Evolutionary conservation across 202 grass and related monocot species (phyloP).

Genomic region (Elaeis oleifera): DNA sequence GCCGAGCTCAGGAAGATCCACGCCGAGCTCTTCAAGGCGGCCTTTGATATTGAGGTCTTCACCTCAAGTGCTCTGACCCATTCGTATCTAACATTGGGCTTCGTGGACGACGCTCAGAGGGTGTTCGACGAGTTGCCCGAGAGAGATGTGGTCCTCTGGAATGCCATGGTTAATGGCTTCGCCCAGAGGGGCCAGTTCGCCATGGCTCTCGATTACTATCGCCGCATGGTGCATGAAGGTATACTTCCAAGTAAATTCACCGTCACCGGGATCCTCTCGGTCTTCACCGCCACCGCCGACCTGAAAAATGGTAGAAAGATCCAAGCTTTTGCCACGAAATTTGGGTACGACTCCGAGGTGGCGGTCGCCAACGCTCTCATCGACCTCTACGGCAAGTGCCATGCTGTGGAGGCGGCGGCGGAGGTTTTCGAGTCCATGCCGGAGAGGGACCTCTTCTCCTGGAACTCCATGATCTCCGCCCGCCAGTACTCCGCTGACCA

Average conservation of each 20-base stretch:
- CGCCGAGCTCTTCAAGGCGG: conserved; percentile 27
- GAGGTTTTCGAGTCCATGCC: conserved; percentile 44
- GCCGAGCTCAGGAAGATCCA: conserved; percentile 29
- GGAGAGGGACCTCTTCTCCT: conserved; percentile 54
- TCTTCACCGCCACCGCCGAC: conserved; percentile 45
- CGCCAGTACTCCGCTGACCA: conserved; percentile 61
- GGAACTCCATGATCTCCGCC: conserved; percentile 76
- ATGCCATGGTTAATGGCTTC: conserved; percentile 67
- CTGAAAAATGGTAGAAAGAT: conserved; percentile 29
- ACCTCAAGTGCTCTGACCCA: conserved; percentile 46
- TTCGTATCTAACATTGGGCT: conserved; percentile 29
- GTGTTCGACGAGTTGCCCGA: conserved; percentile 52
- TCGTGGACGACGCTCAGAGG: conserved; percentile 22
- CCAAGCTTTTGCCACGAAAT: conserved; percentile 52
- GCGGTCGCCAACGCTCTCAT: conserved; percentile 51
- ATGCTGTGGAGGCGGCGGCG: conserved; percentile 30
- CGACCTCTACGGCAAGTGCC: conserved; percentile 74
- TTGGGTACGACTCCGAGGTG: conserved; percentile 28
- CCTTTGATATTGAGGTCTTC: conserved; percentile 36
- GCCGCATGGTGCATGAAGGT: conserved; percentile 26
- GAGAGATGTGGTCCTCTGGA: conserved; percentile 61
- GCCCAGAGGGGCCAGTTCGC: conserved; percentile 43
- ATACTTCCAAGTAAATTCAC: conserved; percentile 56
- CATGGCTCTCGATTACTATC: conserved; percentile 38
- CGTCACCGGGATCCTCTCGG: conserved; percentile 46